A percentile compares a stretch with the other conserved stretches of the same genome.
Conservation (phyloP, 179 eudicot genomes). For the Heliamphora pulchella region DNA sequence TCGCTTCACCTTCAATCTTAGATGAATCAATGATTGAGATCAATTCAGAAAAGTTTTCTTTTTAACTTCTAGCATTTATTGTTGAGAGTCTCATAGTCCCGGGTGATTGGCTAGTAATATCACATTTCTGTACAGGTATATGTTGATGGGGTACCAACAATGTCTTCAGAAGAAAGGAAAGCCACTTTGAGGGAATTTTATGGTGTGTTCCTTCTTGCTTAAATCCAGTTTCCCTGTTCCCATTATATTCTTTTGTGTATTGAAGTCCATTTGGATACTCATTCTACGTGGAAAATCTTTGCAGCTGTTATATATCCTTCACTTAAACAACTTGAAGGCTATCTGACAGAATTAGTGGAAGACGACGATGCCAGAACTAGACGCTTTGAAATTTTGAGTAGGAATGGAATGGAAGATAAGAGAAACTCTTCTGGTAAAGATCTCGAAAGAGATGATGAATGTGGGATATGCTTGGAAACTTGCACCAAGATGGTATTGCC, state of each 20-base stretch:
- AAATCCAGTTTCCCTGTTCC: not conserved
- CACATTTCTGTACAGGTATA: slow-evolving; percentile 34
- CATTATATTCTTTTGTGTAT: not conserved
- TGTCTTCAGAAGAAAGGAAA: slow-evolving; percentile 63
- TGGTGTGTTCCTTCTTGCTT: slow-evolving; percentile 26
- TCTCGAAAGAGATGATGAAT: slow-evolving; percentile 59
- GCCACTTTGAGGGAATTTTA: slow-evolving; percentile 73
- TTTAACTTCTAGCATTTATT: too few relatives aligned
- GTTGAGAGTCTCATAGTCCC: too few relatives aligned
- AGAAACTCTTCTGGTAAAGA: slow-evolving; percentile 24
- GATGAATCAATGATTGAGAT: too few relatives aligned
- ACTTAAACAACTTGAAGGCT: slow-evolving; percentile 59
- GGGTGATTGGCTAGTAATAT: too few relatives aligned
- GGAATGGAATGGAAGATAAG: slow-evolving; percentile 33
- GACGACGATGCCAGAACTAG: slow-evolving; percentile 25
- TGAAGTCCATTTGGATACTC: not conserved
- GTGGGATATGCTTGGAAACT: slow-evolving; percentile 81
- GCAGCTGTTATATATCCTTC: slow-evolving; percentile 83
- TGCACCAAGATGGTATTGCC: slow-evolving; percentile 69
- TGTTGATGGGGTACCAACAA: slow-evolving; percentile 65
- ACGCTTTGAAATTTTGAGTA: slow-evolving; percentile 18
- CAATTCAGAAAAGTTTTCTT: too few relatives aligned
- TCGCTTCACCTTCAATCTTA: too few relatives aligned
- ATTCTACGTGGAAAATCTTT: slow-evolving; percentile 7
- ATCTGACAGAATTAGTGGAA: slow-evolving; percentile 33